These are phyloP conservation scores for Capsella rubella DNA, from an alignment of 441 rosid genomes.

Conservation along the genomic window DNA sequence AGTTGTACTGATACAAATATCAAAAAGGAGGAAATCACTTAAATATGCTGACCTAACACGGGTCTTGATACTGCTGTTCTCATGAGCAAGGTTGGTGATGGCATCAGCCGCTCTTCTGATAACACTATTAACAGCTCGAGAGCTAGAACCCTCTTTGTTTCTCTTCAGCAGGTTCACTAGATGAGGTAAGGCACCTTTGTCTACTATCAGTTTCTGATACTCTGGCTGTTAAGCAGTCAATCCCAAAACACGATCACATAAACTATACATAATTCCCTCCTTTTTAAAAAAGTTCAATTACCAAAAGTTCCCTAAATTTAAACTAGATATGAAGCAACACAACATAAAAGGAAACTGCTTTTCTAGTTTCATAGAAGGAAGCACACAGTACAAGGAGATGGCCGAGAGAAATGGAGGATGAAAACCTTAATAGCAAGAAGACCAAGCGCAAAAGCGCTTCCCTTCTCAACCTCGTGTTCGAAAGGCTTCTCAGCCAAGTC, in stretches of 20 bases:
- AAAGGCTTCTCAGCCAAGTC: slow-evolving; percentile 66
- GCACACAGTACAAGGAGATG: slow-evolving; percentile 16
- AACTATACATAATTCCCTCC: slow-evolving; percentile 15
- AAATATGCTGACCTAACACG: slow-evolving; percentile 81
- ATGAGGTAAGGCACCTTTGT: slow-evolving; percentile 82
- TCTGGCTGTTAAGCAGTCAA: slow-evolving; percentile 77
- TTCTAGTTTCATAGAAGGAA: slow-evolving; percentile 18
- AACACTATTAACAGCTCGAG: slow-evolving; percentile 90
- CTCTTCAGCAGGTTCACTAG: slow-evolving; percentile 86
- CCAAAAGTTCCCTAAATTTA: background rate
- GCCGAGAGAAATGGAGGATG: slow-evolving; percentile 1
- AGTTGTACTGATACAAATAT: slow-evolving; percentile 23
- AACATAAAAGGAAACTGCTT: slow-evolving; percentile 2
- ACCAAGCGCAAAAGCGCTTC: slow-evolving; percentile 97
- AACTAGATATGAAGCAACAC: slow-evolving; percentile 5
- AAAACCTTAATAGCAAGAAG: slow-evolving; percentile 93
- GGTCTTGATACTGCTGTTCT: slow-evolving; percentile 93
- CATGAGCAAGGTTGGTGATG: slow-evolving; percentile 97
- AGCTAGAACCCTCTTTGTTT: slow-evolving; percentile 61
- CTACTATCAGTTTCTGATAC: slow-evolving; percentile 95
- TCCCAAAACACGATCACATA: slow-evolving; percentile 33
- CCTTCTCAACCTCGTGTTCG: slow-evolving; percentile 99
- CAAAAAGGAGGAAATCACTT: slow-evolving; percentile 23
- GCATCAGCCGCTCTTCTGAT: slow-evolving; percentile 98
- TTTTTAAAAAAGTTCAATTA: background rate